A percentile compares a stretch with the other conserved stretches of the same genome.
phyloP scores from a whole-genome alignment of 2,329 filamentous ascomycete species.

The Pseudogymnoascus sp. region DNA sequence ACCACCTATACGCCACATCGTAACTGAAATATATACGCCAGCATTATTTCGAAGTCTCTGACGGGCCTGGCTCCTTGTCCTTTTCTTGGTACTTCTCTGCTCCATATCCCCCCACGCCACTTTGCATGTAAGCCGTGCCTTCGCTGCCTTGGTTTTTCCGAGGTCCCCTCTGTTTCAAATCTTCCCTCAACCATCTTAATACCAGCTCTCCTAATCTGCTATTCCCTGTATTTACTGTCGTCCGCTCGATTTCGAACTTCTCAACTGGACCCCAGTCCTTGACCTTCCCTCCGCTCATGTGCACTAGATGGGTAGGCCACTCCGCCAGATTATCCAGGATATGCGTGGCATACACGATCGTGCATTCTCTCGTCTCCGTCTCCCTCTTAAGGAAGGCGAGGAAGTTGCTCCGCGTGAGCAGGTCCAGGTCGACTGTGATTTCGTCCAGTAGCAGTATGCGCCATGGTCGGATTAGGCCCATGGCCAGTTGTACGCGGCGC shows the following conservation, averaged over 20 bases:
- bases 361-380: constrained; percentile 73
- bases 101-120: constrained; percentile 57
- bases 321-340: constrained; percentile 90
- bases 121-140: constrained; percentile 41
- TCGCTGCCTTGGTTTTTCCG: constrained; percentile 36
- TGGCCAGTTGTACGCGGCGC: constrained; percentile 84
- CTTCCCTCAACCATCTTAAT: constrained; percentile 74
- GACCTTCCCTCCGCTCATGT: constrained; percentile 85
- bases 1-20: constrained; percentile 12
- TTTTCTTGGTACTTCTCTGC: constrained; percentile 36
- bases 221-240: constrained; percentile 50
- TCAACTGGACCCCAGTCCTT: constrained; percentile 77
- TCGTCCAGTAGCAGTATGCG: constrained; percentile 84
- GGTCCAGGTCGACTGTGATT: constrained; percentile 92
- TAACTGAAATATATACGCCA: background rate
- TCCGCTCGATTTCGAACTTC: constrained; percentile 46
- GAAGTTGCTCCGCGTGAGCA: constrained; percentile 78
- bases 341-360: constrained; percentile 95
- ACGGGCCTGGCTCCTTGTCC: background rate
- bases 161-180: constrained; percentile 71
- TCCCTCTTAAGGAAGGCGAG: constrained; percentile 77
- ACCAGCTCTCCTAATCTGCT: constrained; percentile 81
- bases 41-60: background rate
- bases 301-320: constrained; percentile 92
- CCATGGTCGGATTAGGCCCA: constrained; percentile 92